Percentiles rank a stretch among this genome's conserved stretches.
phyloP scores from a whole-genome alignment of 179 eudicot species.

The Beta corolliflora region DNA sequence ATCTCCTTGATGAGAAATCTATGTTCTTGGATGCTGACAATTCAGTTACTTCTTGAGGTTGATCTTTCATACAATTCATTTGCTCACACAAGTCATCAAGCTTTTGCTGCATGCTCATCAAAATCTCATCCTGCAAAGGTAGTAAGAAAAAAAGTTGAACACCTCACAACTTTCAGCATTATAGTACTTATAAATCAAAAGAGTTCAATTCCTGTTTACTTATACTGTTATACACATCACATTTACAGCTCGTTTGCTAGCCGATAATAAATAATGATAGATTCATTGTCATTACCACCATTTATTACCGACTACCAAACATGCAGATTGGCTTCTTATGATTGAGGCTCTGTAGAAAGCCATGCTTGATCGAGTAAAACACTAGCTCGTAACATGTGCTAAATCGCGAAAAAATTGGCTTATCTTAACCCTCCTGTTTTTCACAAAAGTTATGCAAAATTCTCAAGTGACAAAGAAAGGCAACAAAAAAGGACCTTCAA shows the following conservation, averaged over 20 bases:
- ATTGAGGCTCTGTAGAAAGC: background rate
- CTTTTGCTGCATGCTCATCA: slow-evolving; percentile 83
- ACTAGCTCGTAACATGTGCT: background rate
- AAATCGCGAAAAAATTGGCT: background rate
- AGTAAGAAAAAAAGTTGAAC: background rate
- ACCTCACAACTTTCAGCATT: background rate
- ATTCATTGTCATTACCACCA: too few relatives aligned
- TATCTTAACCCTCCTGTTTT: background rate
- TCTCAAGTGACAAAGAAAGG: background rate
- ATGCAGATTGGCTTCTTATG: too few relatives aligned
- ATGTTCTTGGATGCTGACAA: slow-evolving; percentile 21
- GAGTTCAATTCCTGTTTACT: background rate
- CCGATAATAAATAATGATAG: too few relatives aligned
- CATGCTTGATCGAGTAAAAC: background rate
- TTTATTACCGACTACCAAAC: too few relatives aligned
- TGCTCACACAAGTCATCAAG: slow-evolving; percentile 80
- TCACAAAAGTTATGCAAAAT: background rate
- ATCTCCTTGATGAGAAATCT: slow-evolving; percentile 27
- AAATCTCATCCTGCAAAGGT: slow-evolving; percentile 67
- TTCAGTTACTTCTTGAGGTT: slow-evolving; percentile 36
- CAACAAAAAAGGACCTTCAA: background rate
- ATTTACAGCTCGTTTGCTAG: background rate
- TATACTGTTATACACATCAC: background rate
- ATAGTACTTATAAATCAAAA: background rate
- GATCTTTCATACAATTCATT: slow-evolving; percentile 63